Evolutionary conservation across 2,329 filamentous ascomycete species (phyloP), one percentile per base, ranked within the genome.

Genomic region (Akanthomyces dipterigenus): DNA sequence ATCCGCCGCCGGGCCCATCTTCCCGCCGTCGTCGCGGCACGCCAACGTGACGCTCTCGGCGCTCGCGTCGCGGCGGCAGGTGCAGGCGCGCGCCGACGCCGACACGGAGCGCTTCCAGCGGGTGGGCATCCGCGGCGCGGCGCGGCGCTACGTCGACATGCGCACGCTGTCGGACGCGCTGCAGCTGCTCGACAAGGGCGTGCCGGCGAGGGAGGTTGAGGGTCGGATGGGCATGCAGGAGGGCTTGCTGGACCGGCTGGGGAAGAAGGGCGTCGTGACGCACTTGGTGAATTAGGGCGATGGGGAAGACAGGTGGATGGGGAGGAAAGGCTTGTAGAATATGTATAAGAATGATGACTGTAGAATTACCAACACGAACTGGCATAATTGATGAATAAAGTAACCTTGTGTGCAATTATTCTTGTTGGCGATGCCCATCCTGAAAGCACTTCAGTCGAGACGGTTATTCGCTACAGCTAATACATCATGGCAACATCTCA

Each of bases 11-110:
- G 57, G 64, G 1, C 71, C 73, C 5, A 24, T 67, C 1, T 75
- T 71, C 61, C 57, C 57, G 9, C 68, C 73, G 1, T 68, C 73
- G 1, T 63, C 67, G 22, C 68, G 73, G 1, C 64, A 67, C 20
- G 48, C 20, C 38, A 83, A 82, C 61, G 65, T 72, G 12, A 84
- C 81, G 1, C 75, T 85, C 11, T 72, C 72, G 20, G 81, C 78
- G 26, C 75, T 85, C 0, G 78, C 80, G 45, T 78, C 80, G 3
- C 73, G 82, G n/a, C 73, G 73, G 22, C 67, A 66, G 14, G 66
- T 83, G 9, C 74, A 83, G 63, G 70, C 73, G 16, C 67, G 70
- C 55, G 80, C 79, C 1, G 73, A 78, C 1, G 68, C 70, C 31
- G 80, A 84, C 66, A 72, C 77, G 34, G 75, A 78, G 63, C 70